Percentiles rank a stretch among this genome's conserved stretches.
These are phyloP conservation scores for Penicillium sp. DNA, from an alignment of 2,329 filamentous ascomycete genomes.

Conservation along the genomic window DNA sequence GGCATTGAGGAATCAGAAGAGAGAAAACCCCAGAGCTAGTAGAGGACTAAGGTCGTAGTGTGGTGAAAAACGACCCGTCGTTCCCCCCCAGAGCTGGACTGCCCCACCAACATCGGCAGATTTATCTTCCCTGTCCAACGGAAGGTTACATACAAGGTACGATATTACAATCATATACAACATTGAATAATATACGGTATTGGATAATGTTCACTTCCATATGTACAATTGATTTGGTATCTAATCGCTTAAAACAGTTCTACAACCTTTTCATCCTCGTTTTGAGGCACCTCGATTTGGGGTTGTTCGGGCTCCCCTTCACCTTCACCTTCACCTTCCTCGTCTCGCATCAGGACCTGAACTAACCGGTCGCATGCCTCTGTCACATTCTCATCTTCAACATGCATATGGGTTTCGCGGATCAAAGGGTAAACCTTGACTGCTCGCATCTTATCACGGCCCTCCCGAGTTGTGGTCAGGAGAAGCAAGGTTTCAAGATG, in stretches of 20 bases:
- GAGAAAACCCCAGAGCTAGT: conserved; percentile 2
- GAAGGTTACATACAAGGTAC: neutral
- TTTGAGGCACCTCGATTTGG: conserved; percentile 38
- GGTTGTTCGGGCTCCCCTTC: conserved; percentile 39
- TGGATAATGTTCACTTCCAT: neutral
- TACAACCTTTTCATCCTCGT: conserved; percentile 48
- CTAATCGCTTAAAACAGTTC: conserved; percentile 44
- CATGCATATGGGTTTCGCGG: conserved; percentile 76
- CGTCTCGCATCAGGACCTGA: conserved; percentile 81
- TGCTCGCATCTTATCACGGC: conserved; percentile 70
- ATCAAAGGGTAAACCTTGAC: conserved; percentile 87
- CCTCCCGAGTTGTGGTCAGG: conserved; percentile 73
- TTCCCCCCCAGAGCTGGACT: neutral
- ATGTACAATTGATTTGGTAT: conserved; percentile 12
- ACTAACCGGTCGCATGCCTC: conserved; percentile 88
- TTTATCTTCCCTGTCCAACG: neutral
- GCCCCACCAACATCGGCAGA: conserved; percentile 8
- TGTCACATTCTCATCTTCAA: conserved; percentile 74
- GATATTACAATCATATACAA: neutral
- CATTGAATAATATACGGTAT: neutral
- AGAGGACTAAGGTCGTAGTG: conserved; percentile 1
- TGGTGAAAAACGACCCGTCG: neutral
- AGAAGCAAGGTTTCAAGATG: conserved; percentile 87
- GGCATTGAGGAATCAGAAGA: conserved; percentile 5
- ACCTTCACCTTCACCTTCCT: conserved; percentile 54